These are phyloP conservation scores for Pleurotus citrinopileatus DNA, from an alignment of 768 basidiomycete species.

Conservation along the genomic window DNA sequence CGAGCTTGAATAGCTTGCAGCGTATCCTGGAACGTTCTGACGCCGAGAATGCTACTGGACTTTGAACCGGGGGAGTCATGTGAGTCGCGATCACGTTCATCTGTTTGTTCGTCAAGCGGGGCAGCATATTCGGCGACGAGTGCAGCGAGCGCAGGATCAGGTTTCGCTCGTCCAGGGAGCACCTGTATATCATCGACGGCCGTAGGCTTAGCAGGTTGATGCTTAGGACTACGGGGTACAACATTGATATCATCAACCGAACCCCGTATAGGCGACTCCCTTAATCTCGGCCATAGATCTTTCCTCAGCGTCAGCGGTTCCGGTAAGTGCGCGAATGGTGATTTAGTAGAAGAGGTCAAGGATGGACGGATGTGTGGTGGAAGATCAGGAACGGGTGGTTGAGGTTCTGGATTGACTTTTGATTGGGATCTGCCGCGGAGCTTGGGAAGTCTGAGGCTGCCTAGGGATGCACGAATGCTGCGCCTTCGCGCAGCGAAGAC, in stretches of 20 bases:
- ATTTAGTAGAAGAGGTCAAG: neutral
- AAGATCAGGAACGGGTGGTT: conserved; percentile 5
- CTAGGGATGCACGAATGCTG: conserved; percentile 60
- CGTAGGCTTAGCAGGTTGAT: neutral
- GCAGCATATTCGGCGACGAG: neutral
- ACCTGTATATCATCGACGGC: conserved; percentile 1
- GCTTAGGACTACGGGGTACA: neutral
- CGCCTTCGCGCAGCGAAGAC: conserved; percentile 66
- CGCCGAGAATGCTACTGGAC: neutral
- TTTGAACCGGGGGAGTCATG: neutral
- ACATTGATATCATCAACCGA: conserved; percentile 5
- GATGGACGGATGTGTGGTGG: neutral
- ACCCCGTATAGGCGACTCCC: neutral
- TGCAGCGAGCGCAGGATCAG: neutral
- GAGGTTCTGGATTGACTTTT: conserved; percentile 12
- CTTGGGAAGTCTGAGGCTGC: conserved; percentile 61
- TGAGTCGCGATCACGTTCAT: neutral
- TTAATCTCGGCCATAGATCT: neutral
- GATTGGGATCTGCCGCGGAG: conserved; percentile 22
- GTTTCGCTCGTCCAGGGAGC: neutral
- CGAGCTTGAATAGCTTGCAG: neutral
- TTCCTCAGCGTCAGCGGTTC: neutral
- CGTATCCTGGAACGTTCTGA: neutral
- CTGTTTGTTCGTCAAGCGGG: neutral
- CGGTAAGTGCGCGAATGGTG: conserved; percentile 3